Conservation (phyloP, 352 stramenopile genomes). For the Pythium rhizo-oryzae region DNA sequence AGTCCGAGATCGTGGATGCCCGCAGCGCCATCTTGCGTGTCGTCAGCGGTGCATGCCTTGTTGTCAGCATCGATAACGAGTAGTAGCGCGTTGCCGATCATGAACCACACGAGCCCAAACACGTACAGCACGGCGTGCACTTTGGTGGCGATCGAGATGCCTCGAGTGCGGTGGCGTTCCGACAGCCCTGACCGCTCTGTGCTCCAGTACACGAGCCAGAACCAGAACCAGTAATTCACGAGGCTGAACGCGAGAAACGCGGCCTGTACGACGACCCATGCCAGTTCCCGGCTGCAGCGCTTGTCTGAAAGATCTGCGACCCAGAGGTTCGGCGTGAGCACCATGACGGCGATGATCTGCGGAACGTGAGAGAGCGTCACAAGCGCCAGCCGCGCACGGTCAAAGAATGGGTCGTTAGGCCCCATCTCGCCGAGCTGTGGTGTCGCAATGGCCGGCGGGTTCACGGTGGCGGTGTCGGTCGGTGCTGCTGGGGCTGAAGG, state of each 20-base stretch:
- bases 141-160: slow-evolving; percentile 20
- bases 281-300: slow-evolving; percentile 26
- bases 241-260: slow-evolving; percentile 22
- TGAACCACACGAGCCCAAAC: slow-evolving; percentile 31
- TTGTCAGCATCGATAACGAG: slow-evolving; percentile 28
- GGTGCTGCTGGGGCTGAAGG: not conserved
- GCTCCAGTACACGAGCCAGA: slow-evolving; percentile 32
- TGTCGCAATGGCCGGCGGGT: slow-evolving; percentile 19
- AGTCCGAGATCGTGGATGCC: slow-evolving; percentile 26
- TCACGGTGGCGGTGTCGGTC: not conserved
- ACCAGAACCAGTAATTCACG: slow-evolving; percentile 31
- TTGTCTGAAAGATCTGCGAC: slow-evolving; percentile 21
- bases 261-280: slow-evolving; percentile 29
- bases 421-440: slow-evolving; percentile 18
- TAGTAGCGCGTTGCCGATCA: slow-evolving; percentile 28
- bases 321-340: slow-evolving; percentile 28
- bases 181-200: slow-evolving; percentile 10
- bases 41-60: slow-evolving; percentile 12
- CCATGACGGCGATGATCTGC: slow-evolving; percentile 20
- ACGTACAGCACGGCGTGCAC: slow-evolving; percentile 26
- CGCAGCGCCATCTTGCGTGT: not conserved
- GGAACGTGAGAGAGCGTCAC: slow-evolving; percentile 22
- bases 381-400: slow-evolving; percentile 21
- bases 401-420: slow-evolving; percentile 31
- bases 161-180: slow-evolving; percentile 6